Evolutionary conservation across 371 early-diverging fungal genomes (phyloP).

Genomic region (Spiromyces aspiralis): DNA sequence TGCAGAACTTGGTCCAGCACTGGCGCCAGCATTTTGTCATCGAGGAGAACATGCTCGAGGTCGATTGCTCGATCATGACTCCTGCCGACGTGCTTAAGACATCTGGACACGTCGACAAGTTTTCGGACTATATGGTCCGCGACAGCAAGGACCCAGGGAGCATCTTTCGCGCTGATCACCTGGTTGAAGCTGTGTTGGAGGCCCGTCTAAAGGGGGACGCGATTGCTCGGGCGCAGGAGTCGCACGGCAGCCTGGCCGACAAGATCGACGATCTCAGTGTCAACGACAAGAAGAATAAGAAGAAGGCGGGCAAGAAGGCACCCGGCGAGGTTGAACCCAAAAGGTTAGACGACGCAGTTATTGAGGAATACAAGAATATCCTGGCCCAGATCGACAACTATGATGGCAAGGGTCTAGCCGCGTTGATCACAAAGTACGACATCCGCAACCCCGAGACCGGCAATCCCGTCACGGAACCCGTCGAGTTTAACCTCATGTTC

Average conservation of each 20-base stretch:
- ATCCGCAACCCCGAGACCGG: conserved; percentile 88
- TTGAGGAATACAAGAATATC: conserved; percentile 58
- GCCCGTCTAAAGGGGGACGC: conserved; percentile 70
- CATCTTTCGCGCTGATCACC: conserved; percentile 97
- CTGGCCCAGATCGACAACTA: conserved; percentile 94
- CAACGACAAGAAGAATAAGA: conserved; percentile 33
- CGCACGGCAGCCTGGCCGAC: conserved; percentile 17
- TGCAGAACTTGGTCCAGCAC: conserved; percentile 80
- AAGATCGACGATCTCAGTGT: conserved; percentile 12
- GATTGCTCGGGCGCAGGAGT: conserved; percentile 40
- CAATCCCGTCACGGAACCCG: conserved; percentile 79
- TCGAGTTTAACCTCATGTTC: conserved; percentile 99
- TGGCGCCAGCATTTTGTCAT: conserved; percentile 97
- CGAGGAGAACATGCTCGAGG: conserved; percentile 98
- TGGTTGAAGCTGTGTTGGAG: conserved; percentile 87
- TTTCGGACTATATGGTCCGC: conserved; percentile 97
- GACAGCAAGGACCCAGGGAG: conserved; percentile 84
- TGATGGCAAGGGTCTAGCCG: conserved; percentile 68
- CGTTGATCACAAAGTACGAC: conserved; percentile 69
- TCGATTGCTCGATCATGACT: conserved; percentile 96
- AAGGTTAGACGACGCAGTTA: conserved; percentile 44
- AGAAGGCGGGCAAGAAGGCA: conserved; percentile 52
- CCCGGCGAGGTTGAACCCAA: conserved; percentile 48
- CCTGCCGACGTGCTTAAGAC: conserved; percentile 97
- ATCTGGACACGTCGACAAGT: conserved; percentile 99